Percentiles rank a stretch among this genome's conserved stretches.
phyloP scores from a whole-genome alignment of 441 rosid species.

The Corymbia citriodora region DNA sequence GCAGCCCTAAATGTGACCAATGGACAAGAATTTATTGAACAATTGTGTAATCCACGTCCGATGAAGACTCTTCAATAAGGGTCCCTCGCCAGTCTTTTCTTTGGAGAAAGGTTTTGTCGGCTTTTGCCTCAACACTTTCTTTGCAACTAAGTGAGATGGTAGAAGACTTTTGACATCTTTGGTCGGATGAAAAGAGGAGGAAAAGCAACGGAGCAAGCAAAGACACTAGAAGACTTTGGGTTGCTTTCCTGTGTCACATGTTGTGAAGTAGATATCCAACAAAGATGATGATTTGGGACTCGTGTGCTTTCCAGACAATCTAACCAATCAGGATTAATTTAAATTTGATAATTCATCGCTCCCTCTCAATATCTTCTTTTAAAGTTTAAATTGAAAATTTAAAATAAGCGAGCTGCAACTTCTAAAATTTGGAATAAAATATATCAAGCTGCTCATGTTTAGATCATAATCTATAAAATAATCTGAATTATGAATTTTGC shows the following conservation, averaged over 20 bases:
- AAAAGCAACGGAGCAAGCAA: background rate
- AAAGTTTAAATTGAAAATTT: background rate
- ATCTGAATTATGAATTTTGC: accelerated
- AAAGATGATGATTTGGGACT: background rate
- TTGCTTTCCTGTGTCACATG: background rate
- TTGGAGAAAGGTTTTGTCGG: too few relatives aligned
- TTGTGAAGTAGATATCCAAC: background rate
- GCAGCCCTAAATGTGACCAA: too few relatives aligned
- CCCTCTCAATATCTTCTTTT: background rate
- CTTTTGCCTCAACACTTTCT: too few relatives aligned
- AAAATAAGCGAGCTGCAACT: accelerated
- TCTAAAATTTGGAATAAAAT: background rate
- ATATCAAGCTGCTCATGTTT: accelerated
- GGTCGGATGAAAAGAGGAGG: too few relatives aligned
- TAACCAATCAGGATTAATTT: accelerated
- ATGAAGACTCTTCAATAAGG: too few relatives aligned
- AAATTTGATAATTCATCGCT: background rate
- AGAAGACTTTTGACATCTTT: too few relatives aligned
- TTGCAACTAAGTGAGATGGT: too few relatives aligned
- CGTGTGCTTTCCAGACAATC: accelerated
- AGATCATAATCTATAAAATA: background rate
- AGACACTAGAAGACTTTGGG: background rate
- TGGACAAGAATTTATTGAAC: too few relatives aligned
- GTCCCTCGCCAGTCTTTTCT: background rate
- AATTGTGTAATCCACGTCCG: too few relatives aligned